phyloP scores from a whole-genome alignment of 2,329 filamentous ascomycete species.

The Cryphonectria japonica region DNA sequence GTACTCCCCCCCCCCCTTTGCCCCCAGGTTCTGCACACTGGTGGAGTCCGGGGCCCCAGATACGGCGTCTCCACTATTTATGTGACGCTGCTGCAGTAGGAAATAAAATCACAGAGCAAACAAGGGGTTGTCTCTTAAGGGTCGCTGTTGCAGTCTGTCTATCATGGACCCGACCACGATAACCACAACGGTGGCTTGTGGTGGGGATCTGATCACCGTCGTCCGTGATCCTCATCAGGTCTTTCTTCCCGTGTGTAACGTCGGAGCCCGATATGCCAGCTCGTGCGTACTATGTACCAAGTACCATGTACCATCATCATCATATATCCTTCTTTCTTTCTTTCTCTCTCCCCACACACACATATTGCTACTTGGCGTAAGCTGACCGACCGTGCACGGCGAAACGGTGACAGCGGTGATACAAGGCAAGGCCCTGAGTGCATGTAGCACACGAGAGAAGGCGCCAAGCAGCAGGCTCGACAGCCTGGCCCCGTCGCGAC shows the following conservation, averaged over 20 bases:
- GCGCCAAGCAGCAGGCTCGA: background rate
- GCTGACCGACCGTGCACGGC: slow-evolving; percentile 2
- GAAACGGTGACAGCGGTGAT: background rate
- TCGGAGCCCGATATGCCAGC: background rate
- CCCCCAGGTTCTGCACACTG: background rate
- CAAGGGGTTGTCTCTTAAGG: too few relatives aligned
- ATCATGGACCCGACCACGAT: background rate
- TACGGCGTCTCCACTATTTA: background rate
- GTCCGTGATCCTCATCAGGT: background rate
- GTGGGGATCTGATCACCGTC: background rate
- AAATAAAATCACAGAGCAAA: background rate
- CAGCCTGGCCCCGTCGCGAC: background rate
- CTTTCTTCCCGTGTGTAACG: background rate
- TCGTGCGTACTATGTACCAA: background rate
- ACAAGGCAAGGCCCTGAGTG: slow-evolving; percentile 2
- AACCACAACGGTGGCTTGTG: too few relatives aligned
- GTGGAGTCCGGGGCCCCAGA: slow-evolving; percentile 10
- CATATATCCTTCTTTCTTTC: too few relatives aligned
- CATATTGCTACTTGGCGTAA: background rate
- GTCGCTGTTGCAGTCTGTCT: background rate
- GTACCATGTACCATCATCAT: background rate
- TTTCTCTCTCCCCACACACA: background rate
- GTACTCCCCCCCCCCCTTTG: background rate
- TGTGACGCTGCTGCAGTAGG: background rate
- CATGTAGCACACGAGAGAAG: background rate